A percentile compares a stretch with the other conserved stretches of the same genome.
Evolutionary conservation across 2,329 filamentous ascomycete genomes (phyloP).

Genomic region (Ophiostoma piceae): DNA sequence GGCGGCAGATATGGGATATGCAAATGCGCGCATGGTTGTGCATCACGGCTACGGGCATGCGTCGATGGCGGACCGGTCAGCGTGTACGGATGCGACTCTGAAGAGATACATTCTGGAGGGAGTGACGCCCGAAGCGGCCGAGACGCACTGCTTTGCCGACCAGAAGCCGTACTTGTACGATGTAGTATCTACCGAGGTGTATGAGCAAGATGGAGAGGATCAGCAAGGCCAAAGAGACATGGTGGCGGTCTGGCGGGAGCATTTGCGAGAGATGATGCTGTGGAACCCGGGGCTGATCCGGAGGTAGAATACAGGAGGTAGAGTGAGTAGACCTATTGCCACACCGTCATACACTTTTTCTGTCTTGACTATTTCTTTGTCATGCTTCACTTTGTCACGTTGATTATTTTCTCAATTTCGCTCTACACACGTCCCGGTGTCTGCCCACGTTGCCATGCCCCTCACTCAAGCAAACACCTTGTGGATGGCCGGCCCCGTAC

Average conservation of each 20-base stretch:
- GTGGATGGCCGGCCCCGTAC: conserved; percentile 4
- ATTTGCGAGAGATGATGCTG: conserved; percentile 26
- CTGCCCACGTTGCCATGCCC: conserved; percentile 1
- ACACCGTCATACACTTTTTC: background rate
- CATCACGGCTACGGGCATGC: conserved; percentile 49
- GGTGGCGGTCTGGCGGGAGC: conserved; percentile 26
- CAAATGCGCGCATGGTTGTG: conserved; percentile 44
- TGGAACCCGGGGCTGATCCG: conserved; percentile 26
- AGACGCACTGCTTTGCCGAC: conserved; percentile 45
- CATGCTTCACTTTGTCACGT: background rate
- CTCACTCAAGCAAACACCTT: background rate
- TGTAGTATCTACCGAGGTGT: conserved; percentile 21
- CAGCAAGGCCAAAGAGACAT: background rate
- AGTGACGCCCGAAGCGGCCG: conserved; percentile 37
- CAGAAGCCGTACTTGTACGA: conserved; percentile 46
- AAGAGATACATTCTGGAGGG: conserved; percentile 37
- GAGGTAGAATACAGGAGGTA: background rate
- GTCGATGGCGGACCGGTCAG: conserved; percentile 39
- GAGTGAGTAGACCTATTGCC: background rate
- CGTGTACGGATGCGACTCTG: conserved; percentile 41
- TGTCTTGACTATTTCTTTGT: background rate
- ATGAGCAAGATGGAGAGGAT: too few relatives aligned
- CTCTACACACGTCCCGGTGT: background rate
- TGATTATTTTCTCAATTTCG: background rate
- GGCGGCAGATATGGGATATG: conserved; percentile 40